Conservation (phyloP, 805 yeast species). For the Candida methanosorbosa region DNA sequence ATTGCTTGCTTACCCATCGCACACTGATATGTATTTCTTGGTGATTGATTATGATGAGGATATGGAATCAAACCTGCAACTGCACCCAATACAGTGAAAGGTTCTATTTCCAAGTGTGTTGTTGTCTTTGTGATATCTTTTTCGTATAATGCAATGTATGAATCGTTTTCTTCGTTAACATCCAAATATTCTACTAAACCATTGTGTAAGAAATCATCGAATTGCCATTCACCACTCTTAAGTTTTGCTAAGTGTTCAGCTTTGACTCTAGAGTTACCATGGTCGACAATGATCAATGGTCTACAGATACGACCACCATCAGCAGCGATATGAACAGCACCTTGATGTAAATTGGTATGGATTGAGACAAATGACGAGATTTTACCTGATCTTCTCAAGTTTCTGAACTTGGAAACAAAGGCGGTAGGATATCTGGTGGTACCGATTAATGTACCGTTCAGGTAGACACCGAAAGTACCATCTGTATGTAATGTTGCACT, state of each 20-base stretch:
- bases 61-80: constrained; percentile 90
- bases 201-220: constrained; percentile 78
- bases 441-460: constrained; percentile 93
- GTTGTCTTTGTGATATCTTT: constrained; percentile 43
- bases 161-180: constrained; percentile 95
- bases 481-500: constrained; percentile 71
- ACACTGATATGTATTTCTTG: constrained; percentile 88
- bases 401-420: constrained; percentile 73
- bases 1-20: constrained; percentile 99
- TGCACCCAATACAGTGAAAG: constrained; percentile 86
- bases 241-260: constrained; percentile 61
- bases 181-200: constrained; percentile 94
- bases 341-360: constrained; percentile 81
- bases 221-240: constrained; percentile 64
- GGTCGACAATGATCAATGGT: constrained; percentile 81
- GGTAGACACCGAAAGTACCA: constrained; percentile 76
- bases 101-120: constrained; percentile 93
- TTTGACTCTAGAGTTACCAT: constrained; percentile 60
- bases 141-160: constrained; percentile 87
- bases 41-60: constrained; percentile 89
- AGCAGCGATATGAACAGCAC: constrained; percentile 94
- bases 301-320: constrained; percentile 99
- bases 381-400: constrained; percentile 73
- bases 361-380: constrained; percentile 88
- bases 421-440: constrained; percentile 79